A percentile compares a stretch with the other conserved stretches of the same genome.
Evolutionary conservation across 2,329 filamentous ascomycete genomes (phyloP).

Genomic region (Trichoderma pleuroti): DNA sequence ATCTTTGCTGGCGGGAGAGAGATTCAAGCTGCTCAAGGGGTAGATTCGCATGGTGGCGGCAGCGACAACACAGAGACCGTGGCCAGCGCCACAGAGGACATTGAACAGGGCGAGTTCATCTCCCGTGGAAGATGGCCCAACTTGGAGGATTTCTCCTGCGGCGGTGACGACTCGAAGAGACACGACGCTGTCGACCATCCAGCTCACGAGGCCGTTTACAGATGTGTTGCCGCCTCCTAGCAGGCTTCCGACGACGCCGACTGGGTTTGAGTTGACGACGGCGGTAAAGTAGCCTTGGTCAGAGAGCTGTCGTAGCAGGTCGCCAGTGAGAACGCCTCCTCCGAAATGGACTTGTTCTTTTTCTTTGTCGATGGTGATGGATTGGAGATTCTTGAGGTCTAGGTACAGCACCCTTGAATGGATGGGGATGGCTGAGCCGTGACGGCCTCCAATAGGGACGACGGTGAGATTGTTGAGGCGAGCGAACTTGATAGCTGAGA

Average conservation of each 20-base stretch:
- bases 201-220: constrained; percentile 31
- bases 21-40: constrained; percentile 26
- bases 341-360: constrained; percentile 28
- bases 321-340: constrained; percentile 29
- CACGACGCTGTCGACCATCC: constrained; percentile 32
- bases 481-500: constrained; percentile 28
- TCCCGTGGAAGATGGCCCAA: constrained; percentile 21
- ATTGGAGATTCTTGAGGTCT: constrained; percentile 32
- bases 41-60: constrained; percentile 28
- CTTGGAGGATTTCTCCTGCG: constrained; percentile 18
- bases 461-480: constrained; percentile 29
- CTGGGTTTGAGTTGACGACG: constrained; percentile 27
- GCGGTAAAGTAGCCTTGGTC: constrained; percentile 32
- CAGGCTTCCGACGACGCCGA: constrained; percentile 29
- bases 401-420: constrained; percentile 31
- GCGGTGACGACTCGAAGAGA: constrained; percentile 30
- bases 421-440: constrained; percentile 33
- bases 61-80: constrained; percentile 34
- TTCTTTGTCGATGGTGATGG: constrained; percentile 28
- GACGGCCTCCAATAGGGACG: constrained; percentile 30
- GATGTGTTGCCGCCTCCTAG: constrained; percentile 30
- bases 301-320: constrained; percentile 26
- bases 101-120: constrained; percentile 31
- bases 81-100: constrained; percentile 33
- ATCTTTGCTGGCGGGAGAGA: constrained; percentile 25